Percentiles rank a stretch among this genome's conserved stretches.
phyloP scores from a whole-genome alignment of 345 rosid genomes.

The Euphorbia pulcherrima region DNA sequence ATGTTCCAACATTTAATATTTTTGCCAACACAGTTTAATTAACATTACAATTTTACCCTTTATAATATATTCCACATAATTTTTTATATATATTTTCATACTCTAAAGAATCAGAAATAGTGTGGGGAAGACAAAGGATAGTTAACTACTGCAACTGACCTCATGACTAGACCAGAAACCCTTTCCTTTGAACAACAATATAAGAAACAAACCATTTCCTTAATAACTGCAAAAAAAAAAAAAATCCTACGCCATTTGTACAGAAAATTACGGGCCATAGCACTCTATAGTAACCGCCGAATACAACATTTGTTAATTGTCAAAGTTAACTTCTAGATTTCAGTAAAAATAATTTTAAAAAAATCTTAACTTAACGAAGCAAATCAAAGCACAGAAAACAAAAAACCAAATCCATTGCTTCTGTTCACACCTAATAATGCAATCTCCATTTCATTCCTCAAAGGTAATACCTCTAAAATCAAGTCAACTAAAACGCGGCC shows the following conservation, averaged over 20 bases:
- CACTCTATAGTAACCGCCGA: constrained; percentile 36
- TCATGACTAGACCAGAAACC: background rate
- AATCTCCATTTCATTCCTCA: no score
- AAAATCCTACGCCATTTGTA: constrained; percentile 17
- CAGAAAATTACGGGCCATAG: constrained; percentile 12
- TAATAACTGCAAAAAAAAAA: constrained; percentile 39
- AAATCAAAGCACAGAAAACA: background rate
- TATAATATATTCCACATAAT: background rate
- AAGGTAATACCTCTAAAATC: no score
- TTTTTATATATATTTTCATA: no score
- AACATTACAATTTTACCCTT: constrained; percentile 2
- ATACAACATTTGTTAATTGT: constrained; percentile 9
- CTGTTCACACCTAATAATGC: background rate
- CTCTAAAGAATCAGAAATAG: no score
- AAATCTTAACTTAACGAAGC: constrained; percentile 1
- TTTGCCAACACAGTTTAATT: background rate
- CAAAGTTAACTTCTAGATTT: constrained; percentile 40
- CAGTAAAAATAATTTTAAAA: constrained; percentile 26
- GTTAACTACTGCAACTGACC: background rate
- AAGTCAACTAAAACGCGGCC: no score
- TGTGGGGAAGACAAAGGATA: background rate
- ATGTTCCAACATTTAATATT: constrained; percentile 10
- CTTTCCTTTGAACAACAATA: constrained; percentile 14
- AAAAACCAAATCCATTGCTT: background rate
- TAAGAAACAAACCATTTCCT: constrained; percentile 45